These are phyloP conservation scores for Suillus spraguei DNA, from an alignment of 768 basidiomycete genomes.

Conservation along the genomic window DNA sequence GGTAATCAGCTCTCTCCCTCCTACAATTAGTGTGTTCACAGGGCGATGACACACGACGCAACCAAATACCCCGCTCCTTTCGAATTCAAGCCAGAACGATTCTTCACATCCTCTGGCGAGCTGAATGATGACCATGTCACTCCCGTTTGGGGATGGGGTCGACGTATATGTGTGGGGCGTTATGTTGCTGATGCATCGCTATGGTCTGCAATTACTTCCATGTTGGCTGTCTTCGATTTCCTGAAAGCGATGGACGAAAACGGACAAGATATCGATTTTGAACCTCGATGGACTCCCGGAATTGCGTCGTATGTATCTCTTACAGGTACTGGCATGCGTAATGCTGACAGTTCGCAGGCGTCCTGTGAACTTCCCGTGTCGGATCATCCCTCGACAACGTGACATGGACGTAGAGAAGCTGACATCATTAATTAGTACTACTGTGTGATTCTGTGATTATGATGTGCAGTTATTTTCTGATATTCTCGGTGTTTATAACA, in stretches of 20 bases:
- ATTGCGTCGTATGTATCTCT: conserved; percentile 21
- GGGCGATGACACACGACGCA: conserved; percentile 43
- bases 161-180: conserved; percentile 40
- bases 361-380: conserved; percentile 25
- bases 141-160: conserved; percentile 12
- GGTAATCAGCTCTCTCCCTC: no score
- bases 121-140: conserved; percentile 8
- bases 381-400: conserved; percentile 19
- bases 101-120: conserved; percentile 18
- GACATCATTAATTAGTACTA: not conserved
- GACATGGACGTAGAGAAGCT: conserved; percentile 13
- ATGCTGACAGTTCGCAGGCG: conserved; percentile 18
- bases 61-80: conserved; percentile 32
- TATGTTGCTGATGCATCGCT: conserved; percentile 37
- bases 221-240: conserved; percentile 43
- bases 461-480: not conserved
- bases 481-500: not conserved
- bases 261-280: conserved; percentile 32
- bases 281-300: conserved; percentile 24
- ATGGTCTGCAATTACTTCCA: conserved; percentile 39
- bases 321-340: not conserved
- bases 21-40: conserved; percentile 8
- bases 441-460: not conserved
- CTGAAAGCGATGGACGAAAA: conserved; percentile 34
- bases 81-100: conserved; percentile 39